Evolutionary conservation across 2,329 filamentous ascomycete species (phyloP).

Genomic region (Metarhizium anisopliae): DNA sequence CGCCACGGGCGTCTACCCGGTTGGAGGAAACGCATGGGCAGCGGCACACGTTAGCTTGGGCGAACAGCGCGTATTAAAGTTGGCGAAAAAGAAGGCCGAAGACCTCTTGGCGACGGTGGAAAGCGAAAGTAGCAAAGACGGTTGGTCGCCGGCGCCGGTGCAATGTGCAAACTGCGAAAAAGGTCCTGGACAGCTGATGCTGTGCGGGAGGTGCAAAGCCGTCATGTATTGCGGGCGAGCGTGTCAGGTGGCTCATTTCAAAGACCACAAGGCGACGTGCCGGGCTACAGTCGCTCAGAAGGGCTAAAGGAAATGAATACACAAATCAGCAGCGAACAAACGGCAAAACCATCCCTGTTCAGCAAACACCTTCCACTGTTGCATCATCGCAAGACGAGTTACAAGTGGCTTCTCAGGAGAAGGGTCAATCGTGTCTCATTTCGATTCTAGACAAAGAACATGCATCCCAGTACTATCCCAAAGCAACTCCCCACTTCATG

Average conservation of each 20-base stretch:
- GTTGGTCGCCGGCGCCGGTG: not conserved
- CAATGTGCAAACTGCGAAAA: constrained; percentile 9
- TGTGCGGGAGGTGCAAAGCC: constrained; percentile 10
- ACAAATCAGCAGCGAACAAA: too few species aligned
- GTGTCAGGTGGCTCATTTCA: constrained; percentile 9
- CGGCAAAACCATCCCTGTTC: too few species aligned
- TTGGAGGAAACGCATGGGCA: constrained; percentile 25
- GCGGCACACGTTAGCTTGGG: constrained; percentile 20
- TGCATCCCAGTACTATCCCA: too few species aligned
- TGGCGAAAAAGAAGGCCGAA: constrained; percentile 22
- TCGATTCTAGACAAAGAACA: too few species aligned
- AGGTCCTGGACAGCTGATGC: constrained; percentile 5
- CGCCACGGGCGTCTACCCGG: constrained; percentile 19
- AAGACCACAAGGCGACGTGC: constrained; percentile 9
- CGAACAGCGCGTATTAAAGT: constrained; percentile 23
- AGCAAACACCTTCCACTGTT: too few species aligned
- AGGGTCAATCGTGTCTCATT: too few species aligned
- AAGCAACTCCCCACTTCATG: not conserved
- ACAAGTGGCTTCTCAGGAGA: too few species aligned
- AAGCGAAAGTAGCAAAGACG: not conserved
- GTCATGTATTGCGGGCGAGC: constrained; percentile 7
- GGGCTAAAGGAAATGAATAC: not conserved
- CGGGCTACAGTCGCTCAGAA: constrained; percentile 3
- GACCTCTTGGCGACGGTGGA: constrained; percentile 14
- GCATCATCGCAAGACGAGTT: too few species aligned